Evolutionary conservation across 169 alveolate genomes (phyloP).

Genomic region (Babesia divergens): DNA sequence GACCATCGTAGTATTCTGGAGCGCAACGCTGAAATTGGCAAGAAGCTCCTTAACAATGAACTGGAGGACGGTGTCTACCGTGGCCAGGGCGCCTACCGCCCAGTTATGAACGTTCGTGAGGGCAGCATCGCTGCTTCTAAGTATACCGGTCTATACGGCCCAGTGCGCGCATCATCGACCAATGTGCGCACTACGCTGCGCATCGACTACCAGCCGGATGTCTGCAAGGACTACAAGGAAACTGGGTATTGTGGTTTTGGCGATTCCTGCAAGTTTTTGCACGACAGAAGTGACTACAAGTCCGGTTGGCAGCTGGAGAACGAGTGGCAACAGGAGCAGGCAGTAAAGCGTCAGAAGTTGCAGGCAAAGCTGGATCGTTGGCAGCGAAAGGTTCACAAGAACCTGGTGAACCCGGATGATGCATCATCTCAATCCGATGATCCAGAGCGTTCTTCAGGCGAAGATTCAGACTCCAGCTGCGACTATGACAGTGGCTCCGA

Average conservation of each 20-base stretch:
- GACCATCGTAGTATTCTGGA: conserved; percentile 83
- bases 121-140: conserved; percentile 80
- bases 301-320: conserved; percentile 94
- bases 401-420: conserved; percentile 49
- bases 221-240: conserved; percentile 96
- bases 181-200: conserved; percentile 88
- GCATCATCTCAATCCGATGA: conserved; percentile 47
- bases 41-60: conserved; percentile 74
- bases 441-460: conserved; percentile 42
- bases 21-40: conserved; percentile 79
- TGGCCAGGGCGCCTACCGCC: conserved; percentile 83
- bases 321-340: conserved; percentile 87
- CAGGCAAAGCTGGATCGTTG: conserved; percentile 71
- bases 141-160: conserved; percentile 86
- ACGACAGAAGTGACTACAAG: conserved; percentile 95
- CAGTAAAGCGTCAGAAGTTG: conserved; percentile 74
- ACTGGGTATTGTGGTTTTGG: conserved; percentile 98
- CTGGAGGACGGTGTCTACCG: conserved; percentile 79
- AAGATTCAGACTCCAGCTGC: conserved; percentile 31
- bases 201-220: conserved; percentile 93
- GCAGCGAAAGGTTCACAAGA: conserved; percentile 66
- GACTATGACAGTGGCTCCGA: conserved; percentile 30
- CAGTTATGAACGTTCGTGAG: conserved; percentile 71
- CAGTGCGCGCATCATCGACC: conserved; percentile 81
- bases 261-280: conserved; percentile 94